A percentile compares a stretch with the other conserved stretches of the same genome.
Conservation (phyloP, 1,284 basidiomycete species). For the Moesziomyces parantarcticus region DNA sequence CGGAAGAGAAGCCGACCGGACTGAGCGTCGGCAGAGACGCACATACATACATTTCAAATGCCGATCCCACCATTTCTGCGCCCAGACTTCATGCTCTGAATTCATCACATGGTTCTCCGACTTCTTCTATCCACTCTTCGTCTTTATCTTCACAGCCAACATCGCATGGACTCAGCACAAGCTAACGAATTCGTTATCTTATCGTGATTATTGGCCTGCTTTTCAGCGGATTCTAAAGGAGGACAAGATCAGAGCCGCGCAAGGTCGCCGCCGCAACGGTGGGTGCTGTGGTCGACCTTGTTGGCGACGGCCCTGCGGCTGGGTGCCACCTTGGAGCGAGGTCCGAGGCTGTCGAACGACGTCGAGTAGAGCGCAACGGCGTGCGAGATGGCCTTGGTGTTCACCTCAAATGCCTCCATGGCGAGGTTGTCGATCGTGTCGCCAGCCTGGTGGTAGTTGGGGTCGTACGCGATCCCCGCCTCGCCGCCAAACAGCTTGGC, state of each 20-base stretch:
- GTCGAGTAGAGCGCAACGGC: conserved; percentile 38
- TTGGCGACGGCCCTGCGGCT: conserved; percentile 9
- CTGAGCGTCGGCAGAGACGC: too few relatives aligned
- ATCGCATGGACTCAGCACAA: too few relatives aligned
- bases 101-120: too few relatives aligned
- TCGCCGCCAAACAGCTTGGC: conserved; percentile 30
- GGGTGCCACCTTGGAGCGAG: neutral
- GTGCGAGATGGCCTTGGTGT: conserved; percentile 41
- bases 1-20: too few relatives aligned
- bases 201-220: too few relatives aligned
- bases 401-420: conserved; percentile 38
- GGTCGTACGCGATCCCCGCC: conserved; percentile 29
- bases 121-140: too few relatives aligned
- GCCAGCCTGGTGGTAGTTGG: conserved; percentile 40
- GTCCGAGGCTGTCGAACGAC: conserved; percentile 24
- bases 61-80: too few relatives aligned
- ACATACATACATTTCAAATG: too few relatives aligned
- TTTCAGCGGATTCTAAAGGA: too few relatives aligned
- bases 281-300: conserved; percentile 28
- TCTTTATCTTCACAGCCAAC: too few relatives aligned
- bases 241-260: conserved; percentile 6
- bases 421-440: conserved; percentile 33
- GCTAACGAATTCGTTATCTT: too few relatives aligned
- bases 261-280: conserved; percentile 36
- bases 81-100: too few relatives aligned